Evolutionary conservation across 352 stramenopile genomes (phyloP).

Genomic region (Vaucheria bursata): DNA sequence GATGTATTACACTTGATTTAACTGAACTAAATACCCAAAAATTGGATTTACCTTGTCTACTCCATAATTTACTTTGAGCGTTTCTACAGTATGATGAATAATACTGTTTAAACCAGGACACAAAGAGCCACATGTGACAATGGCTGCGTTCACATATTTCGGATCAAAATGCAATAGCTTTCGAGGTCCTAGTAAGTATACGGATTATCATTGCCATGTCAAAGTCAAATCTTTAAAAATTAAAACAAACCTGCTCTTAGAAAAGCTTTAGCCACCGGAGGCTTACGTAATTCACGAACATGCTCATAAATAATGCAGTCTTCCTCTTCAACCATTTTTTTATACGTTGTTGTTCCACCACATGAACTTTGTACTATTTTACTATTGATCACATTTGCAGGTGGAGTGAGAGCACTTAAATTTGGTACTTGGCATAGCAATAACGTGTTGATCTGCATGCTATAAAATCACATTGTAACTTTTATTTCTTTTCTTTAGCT

Average conservation of each 20-base stretch:
- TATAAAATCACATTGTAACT: too few relatives aligned
- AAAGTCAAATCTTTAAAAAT: not conserved
- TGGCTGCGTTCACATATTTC: slow-evolving; percentile 64
- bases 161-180: slow-evolving; percentile 65
- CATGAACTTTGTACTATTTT: slow-evolving; percentile 41
- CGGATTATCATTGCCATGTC: not conserved
- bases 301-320: slow-evolving; percentile 49
- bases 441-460: slow-evolving; percentile 33
- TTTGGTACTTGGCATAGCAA: slow-evolving; percentile 46
- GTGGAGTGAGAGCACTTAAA: slow-evolving; percentile 19
- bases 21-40: too few relatives aligned
- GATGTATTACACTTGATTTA: too few relatives aligned
- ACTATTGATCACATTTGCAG: slow-evolving; percentile 19
- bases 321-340: slow-evolving; percentile 33
- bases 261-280: slow-evolving; percentile 43
- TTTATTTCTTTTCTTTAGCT: too few relatives aligned
- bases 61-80: slow-evolving; percentile 56
- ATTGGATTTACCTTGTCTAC: slow-evolving; percentile 37
- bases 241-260: slow-evolving; percentile 27
- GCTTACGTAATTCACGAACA: slow-evolving; percentile 42
- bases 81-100: slow-evolving; percentile 85
- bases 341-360: slow-evolving; percentile 43
- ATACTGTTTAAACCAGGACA: too few relatives aligned
- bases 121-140: slow-evolving; percentile 81
- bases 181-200: slow-evolving; percentile 56